Base-by-base conservation (phyloP, 2,329 filamentous ascomycete species). In the Cadophora gregata region DNA sequence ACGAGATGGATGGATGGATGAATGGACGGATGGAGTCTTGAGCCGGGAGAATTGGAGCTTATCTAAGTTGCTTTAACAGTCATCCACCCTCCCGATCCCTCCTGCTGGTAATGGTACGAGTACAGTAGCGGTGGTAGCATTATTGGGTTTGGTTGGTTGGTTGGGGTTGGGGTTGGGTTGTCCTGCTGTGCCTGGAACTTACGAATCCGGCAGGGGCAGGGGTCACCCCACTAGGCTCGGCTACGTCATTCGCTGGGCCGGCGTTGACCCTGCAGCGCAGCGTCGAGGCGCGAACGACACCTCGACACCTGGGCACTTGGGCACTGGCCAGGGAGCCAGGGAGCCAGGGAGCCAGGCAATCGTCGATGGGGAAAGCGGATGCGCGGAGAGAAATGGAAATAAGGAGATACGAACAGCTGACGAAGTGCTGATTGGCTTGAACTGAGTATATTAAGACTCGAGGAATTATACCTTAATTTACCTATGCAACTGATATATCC, bases 171-270 rank as follows among this genome's bases (percentile, higher is more conserved):
- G 38, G 38, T 42, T 42, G 38, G 31, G 10, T 21, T 45, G 42
- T n/a, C 1, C 19, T n/a, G 33, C 31, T 58, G 53, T 58, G 29
- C 53, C 53, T 38, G 33, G 21, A 12, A 33, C 53, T n/a, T 58
- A 58, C 53, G 53, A 58, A 58, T 58, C 53, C 27, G 47, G 38
- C 66, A 63, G 33, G 38, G 47, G 38, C 66, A 63, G 33, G 62
- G 66, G 53, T 67, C 27, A 10, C 19, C 19, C 25, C 29, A 48
- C n/a, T 27, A 29, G 36, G 60, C 12, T 16, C 21, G 21, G 31
- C 19, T 61, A 66, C 63, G 67, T 68, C 67, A 68, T 62, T 68
- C 63, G 63, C 63, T 65, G 59, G 58, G 48, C 51, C 33, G 45
- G 21, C n/a, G 25, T 24, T 36, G 21, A 33, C 27, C 38, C 55